Evolutionary conservation across 176 grass and related monocot genomes (phyloP), one percentile per base, ranked within the genome.

Genomic region (Rhynchospora breviuscula): DNA sequence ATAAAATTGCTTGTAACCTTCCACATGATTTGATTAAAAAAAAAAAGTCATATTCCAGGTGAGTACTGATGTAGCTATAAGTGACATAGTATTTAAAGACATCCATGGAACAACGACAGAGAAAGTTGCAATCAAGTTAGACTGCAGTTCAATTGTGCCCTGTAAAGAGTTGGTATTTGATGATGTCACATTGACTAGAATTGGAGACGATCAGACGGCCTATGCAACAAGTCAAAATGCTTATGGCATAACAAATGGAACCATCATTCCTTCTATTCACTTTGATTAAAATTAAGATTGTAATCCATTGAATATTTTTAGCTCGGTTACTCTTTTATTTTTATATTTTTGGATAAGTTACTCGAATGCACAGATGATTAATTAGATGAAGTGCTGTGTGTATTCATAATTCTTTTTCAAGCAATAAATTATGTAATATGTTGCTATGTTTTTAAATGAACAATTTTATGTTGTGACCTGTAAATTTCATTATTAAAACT

Each of bases 161-260:
- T 94, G 94, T 46, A 23, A 0, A 40, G 90, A 21, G 10, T 85
- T 97, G 43, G 66, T 66, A 47, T 85, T 97, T 8, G 58, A 80
- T 0, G 53, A 97, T 31, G 47, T 94, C 10, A 70, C 74, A 57
- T 56, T 94, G 57, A 18, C 47, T 2, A 89, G 85, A 84, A 63
- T 0, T 51, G 78, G 81, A 4, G 84, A 57, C 47, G 70, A 21
- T 12, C 48, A 48, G 15, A 76, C 58, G 21, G 15, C 85, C 44
- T 66, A 21, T 7, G 81, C 85, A 9, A 15, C 26, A 13, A 79
- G 71, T 75, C 29, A 51, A 57, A 91, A 94, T 59, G 92, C 87
- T 8, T 57, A 94, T 9, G 89, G 92, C 51, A 83, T 23, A 1
- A 79, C 79, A 10, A 63, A 5, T 8, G 89, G 87, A 62, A 52